Evolutionary conservation across 257 asterid species (phyloP), one percentile per base, ranked within the genome.

Genomic region (Nicotiana tabacum): DNA sequence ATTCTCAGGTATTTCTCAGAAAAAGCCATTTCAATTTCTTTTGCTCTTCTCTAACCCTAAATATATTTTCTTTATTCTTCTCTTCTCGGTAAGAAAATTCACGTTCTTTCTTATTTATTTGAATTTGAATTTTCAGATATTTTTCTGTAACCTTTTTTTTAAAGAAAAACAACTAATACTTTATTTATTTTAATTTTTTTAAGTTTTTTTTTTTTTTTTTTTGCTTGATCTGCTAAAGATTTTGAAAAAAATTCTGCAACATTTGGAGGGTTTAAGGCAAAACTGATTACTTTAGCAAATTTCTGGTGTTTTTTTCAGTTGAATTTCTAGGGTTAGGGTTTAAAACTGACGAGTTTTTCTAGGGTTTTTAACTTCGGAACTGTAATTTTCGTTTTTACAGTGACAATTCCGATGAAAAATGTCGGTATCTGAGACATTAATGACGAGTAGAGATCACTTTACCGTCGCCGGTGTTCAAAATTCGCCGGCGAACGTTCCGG

Each of bases 401-500:
- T 61, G 21, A n/a, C 3, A 60, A 60, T 60, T 60, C 10, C n/a
- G 24, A 46, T 74, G 62, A 15, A 74, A 48, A 51, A 74, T 74
- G 80, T 74, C 80, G 80, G 80, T 74, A 74, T 3, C 80, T 74
- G 80, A 74, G 80, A n/a, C 61, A 72, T 12, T 70, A 70, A 70
- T 70, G 78, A 70, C 58, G 0, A 72, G 78, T 72, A 72, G 60
- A 46, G 78, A 72, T 15, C 80, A 74, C 17, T 74, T 48, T 27
- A 27, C 39, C 9, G 27, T 74, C 3, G 27, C 62, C 80, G 80
- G 80, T 13, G 80, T 74, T 48, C 80, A 74, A 51, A 74, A 51
- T 27, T 74, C 80, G 15, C 80, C 80, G 43, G 9, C 43, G 43
- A 74, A 5, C 13, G 27, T 74, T 27, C 62, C 80, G 80, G 15